Evolutionary conservation across 768 basidiomycete genomes (phyloP).

Genomic region (Pleurotus cornucopiae): DNA sequence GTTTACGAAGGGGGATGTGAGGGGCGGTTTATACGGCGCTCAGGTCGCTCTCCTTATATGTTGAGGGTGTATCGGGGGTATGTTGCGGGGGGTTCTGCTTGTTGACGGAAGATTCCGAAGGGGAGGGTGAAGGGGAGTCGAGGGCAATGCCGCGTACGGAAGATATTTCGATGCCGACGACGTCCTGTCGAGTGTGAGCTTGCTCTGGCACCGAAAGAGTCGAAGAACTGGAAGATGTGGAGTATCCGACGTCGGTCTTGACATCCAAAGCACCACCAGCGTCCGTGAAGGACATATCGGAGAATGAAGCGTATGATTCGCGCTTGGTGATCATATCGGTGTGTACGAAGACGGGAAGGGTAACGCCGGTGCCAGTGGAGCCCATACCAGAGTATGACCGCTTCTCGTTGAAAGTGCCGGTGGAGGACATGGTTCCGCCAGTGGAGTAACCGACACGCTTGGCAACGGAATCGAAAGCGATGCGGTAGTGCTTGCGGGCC

Average conservation of each 20-base stretch:
- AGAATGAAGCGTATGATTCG: slow-evolving; percentile 45
- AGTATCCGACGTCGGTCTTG: slow-evolving; percentile 29
- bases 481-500: slow-evolving; percentile 49
- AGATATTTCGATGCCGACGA: slow-evolving; percentile 26
- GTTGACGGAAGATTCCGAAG: slow-evolving; percentile 11
- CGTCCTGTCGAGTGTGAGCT: slow-evolving; percentile 20
- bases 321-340: slow-evolving; percentile 40
- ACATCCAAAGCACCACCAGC: slow-evolving; percentile 31
- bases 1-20: not conserved
- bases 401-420: slow-evolving; percentile 14
- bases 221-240: slow-evolving; percentile 30
- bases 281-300: slow-evolving; percentile 38
- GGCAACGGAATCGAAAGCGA: slow-evolving; percentile 32
- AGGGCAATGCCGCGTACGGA: slow-evolving; percentile 17
- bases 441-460: slow-evolving; percentile 31
- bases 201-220: slow-evolving; percentile 21
- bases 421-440: slow-evolving; percentile 13
- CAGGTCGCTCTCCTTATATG: slow-evolving; percentile 9
- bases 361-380: slow-evolving; percentile 23
- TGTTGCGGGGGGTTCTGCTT: slow-evolving; percentile 17
- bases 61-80: slow-evolving; percentile 11
- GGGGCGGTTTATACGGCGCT: slow-evolving; percentile 13
- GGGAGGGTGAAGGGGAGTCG: slow-evolving; percentile 6
- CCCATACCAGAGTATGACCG: slow-evolving; percentile 19
- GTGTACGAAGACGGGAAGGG: slow-evolving; percentile 43